These are phyloP conservation scores for Aspergillus oerlinghausenensis DNA, from an alignment of 2,329 filamentous ascomycete genomes.

Conservation along the genomic window DNA sequence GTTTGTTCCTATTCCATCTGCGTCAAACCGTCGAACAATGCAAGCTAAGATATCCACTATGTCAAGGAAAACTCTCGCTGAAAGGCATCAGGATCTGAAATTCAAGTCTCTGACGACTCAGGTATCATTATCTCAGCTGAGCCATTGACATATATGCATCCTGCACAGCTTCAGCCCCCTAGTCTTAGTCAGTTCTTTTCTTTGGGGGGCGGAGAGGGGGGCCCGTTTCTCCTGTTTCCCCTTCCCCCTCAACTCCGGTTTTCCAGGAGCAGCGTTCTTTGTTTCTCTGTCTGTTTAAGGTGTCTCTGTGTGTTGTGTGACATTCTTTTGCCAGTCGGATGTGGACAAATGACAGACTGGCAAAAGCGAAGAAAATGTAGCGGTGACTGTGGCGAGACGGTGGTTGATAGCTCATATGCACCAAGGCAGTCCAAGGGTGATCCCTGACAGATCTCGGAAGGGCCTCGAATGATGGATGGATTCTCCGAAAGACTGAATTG, in stretches of 20 bases:
- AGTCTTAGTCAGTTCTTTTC: not conserved
- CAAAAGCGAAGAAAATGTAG: not conserved
- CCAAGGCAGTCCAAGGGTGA: slow-evolving; percentile 9
- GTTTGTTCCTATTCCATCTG: not conserved
- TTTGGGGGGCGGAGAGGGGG: too few species aligned
- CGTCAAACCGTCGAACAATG: not conserved
- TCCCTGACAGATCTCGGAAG: slow-evolving; percentile 5
- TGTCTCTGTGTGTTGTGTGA: not conserved
- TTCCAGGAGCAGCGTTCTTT: not conserved
- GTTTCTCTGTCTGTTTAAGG: not conserved
- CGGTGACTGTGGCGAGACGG: not conserved
- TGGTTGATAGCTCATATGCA: slow-evolving; percentile 17
- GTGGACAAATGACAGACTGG: not conserved
- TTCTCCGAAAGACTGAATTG: not conserved
- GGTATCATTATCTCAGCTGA: not conserved
- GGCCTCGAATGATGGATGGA: not conserved
- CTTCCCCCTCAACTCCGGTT: not conserved
- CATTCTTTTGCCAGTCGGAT: not conserved
- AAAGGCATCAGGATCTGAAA: not conserved
- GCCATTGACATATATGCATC: not conserved
- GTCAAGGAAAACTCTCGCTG: not conserved
- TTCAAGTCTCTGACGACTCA: not conserved
- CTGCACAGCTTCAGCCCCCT: not conserved
- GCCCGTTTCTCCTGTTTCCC: not conserved
- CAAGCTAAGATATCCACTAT: not conserved